Base-by-base conservation (phyloP, 1,284 basidiomycete genomes). In the Phlebopus sp. region DNA sequence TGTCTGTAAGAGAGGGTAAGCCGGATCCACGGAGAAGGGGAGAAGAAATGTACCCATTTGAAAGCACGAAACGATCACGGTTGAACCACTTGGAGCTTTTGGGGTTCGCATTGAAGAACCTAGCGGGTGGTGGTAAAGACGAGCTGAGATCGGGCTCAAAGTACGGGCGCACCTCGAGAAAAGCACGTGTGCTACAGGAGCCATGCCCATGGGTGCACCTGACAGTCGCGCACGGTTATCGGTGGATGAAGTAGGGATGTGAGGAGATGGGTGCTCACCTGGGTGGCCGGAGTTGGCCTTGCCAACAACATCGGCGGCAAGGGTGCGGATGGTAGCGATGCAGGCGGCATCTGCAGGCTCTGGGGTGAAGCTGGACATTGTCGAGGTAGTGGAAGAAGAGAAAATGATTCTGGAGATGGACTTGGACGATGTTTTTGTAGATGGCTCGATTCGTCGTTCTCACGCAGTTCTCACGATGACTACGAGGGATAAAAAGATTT, bases 211-310 rank as follows among this genome's bases (percentile, higher is more conserved):
- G 46, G 92, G 92, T 41, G 92, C 92, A 71, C 89, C 87, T 85
- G 53, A 46, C 44, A 14, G 54, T 46, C 42, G 45, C 29, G 31
- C 34, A 23, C 45, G 37, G 49, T 44, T 46, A 57, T 51, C 25
- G 48, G 46, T 38, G n/a, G 38, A 40, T 42, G 34, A 38, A 36
- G 19, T 7, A 27, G 45, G 31, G 29, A 3, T 6, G 9, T 15
- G 17, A 5, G 19, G 31, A 13, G 15, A 8, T 14, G 15, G 29
- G 29, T 32, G 21, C 68, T 55, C 47, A 86, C 91, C 90, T 52
- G 91, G 92, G 72, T 94, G 91, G 53, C 92, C 92, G 60, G 91
- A 94, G 82, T 96, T 96, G 63, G 92, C 85, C 72, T 91, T 82
- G 51, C 69, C 79, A 42, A 88, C 83, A 55, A 82, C 74, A 74